Percentiles rank a stretch among this genome's conserved stretches.
These are phyloP conservation scores for Colletotrichum endophyticum DNA, from an alignment of 2,329 filamentous ascomycete species.

Conservation along the genomic window DNA sequence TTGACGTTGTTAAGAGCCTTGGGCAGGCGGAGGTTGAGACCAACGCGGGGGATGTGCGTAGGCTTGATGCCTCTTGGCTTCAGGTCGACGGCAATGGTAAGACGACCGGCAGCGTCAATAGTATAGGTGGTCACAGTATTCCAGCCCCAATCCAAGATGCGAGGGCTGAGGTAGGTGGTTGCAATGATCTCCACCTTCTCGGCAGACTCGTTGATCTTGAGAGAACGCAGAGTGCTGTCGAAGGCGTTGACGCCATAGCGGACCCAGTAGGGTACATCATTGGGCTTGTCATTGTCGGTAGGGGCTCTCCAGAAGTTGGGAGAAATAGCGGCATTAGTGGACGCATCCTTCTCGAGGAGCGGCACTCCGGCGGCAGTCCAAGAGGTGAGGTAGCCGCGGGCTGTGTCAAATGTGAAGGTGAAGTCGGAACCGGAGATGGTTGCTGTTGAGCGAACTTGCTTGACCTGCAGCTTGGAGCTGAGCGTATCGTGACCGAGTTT, in stretches of 20 bases:
- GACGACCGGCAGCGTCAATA: conserved; percentile 46
- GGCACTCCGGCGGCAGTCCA: conserved; percentile 42
- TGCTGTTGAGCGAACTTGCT: conserved; percentile 26
- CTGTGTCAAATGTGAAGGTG: conserved; percentile 47
- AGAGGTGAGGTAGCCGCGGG: conserved; percentile 44
- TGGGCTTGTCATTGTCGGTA: conserved; percentile 67
- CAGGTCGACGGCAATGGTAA: conserved; percentile 50
- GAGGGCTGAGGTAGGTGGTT: conserved; percentile 59
- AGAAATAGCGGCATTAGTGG: conserved; percentile 38
- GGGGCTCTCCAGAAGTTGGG: conserved; percentile 67
- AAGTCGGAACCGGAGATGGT: conserved; percentile 37
- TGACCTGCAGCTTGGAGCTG: conserved; percentile 26
- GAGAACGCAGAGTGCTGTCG: conserved; percentile 49
- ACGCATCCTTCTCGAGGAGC: conserved; percentile 40
- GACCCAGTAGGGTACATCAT: conserved; percentile 63
- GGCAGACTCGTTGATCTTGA: conserved; percentile 30
- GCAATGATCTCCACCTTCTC: conserved; percentile 43
- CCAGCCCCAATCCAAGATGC: conserved; percentile 65
- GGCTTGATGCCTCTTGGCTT: conserved; percentile 55
- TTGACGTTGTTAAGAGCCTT: conserved; percentile 48
- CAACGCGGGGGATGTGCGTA: conserved; percentile 63
- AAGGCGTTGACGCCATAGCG: conserved; percentile 53
- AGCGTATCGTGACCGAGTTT: conserved; percentile 5
- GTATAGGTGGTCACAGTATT: conserved; percentile 55
- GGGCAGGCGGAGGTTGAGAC: conserved; percentile 60